These are phyloP conservation scores for Bolboschoenoplectus hybrid DNA, from an alignment of 202 grass and related monocot species.

Conservation along the genomic window DNA sequence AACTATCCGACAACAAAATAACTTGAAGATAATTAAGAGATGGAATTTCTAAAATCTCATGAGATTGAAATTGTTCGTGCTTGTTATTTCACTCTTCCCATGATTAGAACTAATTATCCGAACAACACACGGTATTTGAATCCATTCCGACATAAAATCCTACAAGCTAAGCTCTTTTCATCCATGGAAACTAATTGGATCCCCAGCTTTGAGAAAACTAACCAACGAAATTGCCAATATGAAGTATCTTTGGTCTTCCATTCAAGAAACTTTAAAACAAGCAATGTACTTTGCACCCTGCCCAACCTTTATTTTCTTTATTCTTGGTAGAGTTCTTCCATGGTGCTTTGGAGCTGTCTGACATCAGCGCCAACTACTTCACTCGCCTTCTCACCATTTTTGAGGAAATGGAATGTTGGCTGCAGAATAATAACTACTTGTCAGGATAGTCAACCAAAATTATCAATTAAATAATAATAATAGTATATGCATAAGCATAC, in stretches of 20 bases:
- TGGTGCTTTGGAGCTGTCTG: constrained; percentile 52
- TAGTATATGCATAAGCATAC: constrained; percentile 40
- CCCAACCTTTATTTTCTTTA: neutral
- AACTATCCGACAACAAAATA: neutral
- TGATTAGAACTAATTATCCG: neutral
- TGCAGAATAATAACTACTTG: constrained; percentile 34
- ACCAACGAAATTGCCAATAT: neutral
- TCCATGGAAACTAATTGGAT: neutral
- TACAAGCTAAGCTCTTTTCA: neutral
- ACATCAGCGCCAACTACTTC: constrained; percentile 74
- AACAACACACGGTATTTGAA: neutral
- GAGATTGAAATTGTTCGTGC: neutral
- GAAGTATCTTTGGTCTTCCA: neutral
- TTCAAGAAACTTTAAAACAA: constrained; percentile 3
- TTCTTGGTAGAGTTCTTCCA: constrained; percentile 81
- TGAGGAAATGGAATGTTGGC: constrained; percentile 90
- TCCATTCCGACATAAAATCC: neutral
- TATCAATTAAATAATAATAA: neutral
- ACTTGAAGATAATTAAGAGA: neutral
- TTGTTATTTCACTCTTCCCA: neutral
- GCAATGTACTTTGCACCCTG: neutral
- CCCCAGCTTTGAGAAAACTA: neutral
- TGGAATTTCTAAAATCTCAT: neutral
- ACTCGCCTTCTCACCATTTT: constrained; percentile 68
- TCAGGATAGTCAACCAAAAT: neutral